Conservation (phyloP, 2,329 filamentous ascomycete genomes). For the Cryphonectria nitschkei region DNA sequence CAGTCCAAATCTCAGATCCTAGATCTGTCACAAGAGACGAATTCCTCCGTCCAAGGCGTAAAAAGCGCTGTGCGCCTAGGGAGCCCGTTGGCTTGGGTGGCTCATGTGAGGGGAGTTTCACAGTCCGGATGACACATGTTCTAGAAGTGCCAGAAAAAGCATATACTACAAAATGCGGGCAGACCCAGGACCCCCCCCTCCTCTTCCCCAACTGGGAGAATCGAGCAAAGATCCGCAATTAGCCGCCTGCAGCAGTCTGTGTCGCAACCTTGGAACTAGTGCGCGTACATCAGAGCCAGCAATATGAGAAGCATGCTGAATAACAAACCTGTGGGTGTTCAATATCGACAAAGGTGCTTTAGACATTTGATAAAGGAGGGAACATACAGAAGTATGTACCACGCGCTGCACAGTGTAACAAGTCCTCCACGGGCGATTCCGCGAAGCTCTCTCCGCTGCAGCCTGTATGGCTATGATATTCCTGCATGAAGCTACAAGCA, state of each 20-base stretch:
- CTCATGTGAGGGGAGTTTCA: constrained; percentile 1
- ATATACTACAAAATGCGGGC: not conserved
- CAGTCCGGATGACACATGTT: not conserved
- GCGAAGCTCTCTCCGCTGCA: no score
- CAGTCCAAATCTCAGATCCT: not conserved
- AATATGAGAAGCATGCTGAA: not conserved
- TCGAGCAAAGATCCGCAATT: not conserved
- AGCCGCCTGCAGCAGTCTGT: not conserved
- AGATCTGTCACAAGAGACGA: constrained; percentile 6
- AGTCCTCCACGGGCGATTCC: not conserved
- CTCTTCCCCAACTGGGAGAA: not conserved
- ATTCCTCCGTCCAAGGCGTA: not conserved
- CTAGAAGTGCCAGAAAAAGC: not conserved
- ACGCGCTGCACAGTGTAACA: not conserved
- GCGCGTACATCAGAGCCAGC: not conserved
- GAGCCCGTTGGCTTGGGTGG: not conserved
- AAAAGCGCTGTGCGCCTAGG: not conserved
- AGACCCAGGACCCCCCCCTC: not conserved
- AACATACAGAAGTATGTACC: no score
- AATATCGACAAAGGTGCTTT: no score
- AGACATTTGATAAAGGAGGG: no score
- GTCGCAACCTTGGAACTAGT: not conserved
- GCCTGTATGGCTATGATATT: not conserved
- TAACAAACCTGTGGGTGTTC: no score
- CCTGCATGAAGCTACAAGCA: not conserved